These are phyloP conservation scores for Fusarium sp. DNA, from an alignment of 2,329 filamentous ascomycete genomes.

Conservation along the genomic window DNA sequence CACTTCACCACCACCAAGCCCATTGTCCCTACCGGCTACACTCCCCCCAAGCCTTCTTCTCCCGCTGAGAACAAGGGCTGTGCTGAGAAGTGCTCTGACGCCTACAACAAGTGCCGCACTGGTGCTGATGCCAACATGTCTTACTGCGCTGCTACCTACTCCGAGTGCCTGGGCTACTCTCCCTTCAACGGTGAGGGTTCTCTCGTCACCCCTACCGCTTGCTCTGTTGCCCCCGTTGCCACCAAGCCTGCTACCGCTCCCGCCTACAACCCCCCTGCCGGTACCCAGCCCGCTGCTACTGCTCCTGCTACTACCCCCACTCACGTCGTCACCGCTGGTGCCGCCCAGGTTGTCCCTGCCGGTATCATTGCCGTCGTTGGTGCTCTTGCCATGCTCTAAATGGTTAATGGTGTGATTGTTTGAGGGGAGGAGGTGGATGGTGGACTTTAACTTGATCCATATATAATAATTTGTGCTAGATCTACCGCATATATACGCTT, in stretches of 20 bases:
- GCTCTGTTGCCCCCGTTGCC: slow-evolving; percentile 21
- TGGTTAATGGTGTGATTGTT: neutral
- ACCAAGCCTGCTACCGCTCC: slow-evolving; percentile 2
- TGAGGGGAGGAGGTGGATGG: neutral
- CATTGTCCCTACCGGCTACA: slow-evolving; percentile 28
- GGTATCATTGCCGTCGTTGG: slow-evolving; percentile 40
- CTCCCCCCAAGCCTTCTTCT: slow-evolving; percentile 25
- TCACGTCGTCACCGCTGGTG: slow-evolving; percentile 25
- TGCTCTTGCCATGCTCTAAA: slow-evolving; percentile 40
- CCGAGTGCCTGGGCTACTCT: slow-evolving; percentile 13
- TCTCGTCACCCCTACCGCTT: slow-evolving; percentile 30
- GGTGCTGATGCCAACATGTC: neutral
- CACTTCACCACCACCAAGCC: slow-evolving; percentile 20
- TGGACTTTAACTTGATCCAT: neutral
- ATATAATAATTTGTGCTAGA: neutral
- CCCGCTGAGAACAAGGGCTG: slow-evolving; percentile 18
- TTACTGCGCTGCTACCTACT: neutral
- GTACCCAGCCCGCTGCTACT: neutral
- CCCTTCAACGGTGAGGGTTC: slow-evolving; percentile 13
- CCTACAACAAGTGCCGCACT: slow-evolving; percentile 2
- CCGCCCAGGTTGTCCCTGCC: slow-evolving; percentile 33
- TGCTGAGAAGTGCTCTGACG: slow-evolving; percentile 10
- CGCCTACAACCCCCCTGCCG: neutral
- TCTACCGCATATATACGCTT: neutral
- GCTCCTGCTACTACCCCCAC: slow-evolving; percentile 8